phyloP scores from a whole-genome alignment of 352 stramenopile genomes.

The Globisporangium cystogenes region DNA sequence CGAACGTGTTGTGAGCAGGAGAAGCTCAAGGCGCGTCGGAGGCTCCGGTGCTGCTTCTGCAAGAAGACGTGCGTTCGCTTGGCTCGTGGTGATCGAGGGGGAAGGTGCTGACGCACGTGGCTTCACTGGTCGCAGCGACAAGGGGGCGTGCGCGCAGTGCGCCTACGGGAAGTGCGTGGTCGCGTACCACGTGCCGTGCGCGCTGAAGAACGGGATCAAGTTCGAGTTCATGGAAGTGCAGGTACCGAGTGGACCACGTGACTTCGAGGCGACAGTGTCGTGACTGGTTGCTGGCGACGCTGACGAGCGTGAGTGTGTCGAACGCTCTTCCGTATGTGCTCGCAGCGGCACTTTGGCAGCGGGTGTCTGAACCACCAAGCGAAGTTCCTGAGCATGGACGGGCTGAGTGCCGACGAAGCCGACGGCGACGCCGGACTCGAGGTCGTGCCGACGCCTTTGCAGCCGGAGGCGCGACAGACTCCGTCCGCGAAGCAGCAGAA shows the following conservation, averaged over 20 bases:
- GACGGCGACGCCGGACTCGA: conserved; percentile 6
- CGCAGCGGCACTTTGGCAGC: conserved; percentile 55
- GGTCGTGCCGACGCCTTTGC: neutral
- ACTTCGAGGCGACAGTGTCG: no score
- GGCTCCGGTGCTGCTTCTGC: conserved; percentile 69
- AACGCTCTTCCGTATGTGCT: neutral
- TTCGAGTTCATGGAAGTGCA: conserved; percentile 58
- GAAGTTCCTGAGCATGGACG: conserved; percentile 38
- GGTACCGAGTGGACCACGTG: conserved; percentile 19
- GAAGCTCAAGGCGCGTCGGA: conserved; percentile 39
- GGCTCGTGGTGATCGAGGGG: neutral
- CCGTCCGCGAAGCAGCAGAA: conserved; percentile 3
- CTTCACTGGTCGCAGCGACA: conserved; percentile 30
- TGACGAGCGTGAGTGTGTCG: neutral
- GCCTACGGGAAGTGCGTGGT: conserved; percentile 57
- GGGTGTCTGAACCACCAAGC: conserved; percentile 53
- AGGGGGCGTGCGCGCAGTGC: conserved; percentile 70
- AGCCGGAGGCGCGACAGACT: neutral
- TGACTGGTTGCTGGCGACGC: neutral
- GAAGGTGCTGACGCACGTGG: neutral
- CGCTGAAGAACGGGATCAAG: conserved; percentile 48
- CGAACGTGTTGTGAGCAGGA: conserved; percentile 19
- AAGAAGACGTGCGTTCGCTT: conserved; percentile 36
- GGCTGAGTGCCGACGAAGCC: conserved; percentile 15
- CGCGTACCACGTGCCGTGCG: conserved; percentile 71